phyloP scores from a whole-genome alignment of 805 yeast genomes.

The Zygoascus flipseniorum region DNA sequence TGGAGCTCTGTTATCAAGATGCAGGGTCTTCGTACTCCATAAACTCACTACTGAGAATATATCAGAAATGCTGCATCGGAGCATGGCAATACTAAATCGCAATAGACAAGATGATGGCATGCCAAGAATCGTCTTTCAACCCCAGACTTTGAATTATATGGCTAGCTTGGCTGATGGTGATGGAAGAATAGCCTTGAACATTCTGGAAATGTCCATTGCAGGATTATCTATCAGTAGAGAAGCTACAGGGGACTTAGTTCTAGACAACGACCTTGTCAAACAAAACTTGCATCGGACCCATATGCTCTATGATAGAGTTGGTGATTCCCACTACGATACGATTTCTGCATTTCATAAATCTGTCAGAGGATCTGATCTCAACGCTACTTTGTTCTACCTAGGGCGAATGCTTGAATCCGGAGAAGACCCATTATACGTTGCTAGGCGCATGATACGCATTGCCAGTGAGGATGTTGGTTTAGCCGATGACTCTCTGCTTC shows the following conservation, averaged over 20 bases:
- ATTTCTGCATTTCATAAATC: constrained; percentile 94
- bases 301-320: constrained; percentile 71
- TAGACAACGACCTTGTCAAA: constrained; percentile 27
- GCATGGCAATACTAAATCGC: constrained; percentile 50
- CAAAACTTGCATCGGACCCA: constrained; percentile 41
- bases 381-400: constrained; percentile 82
- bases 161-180: constrained; percentile 80
- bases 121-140: constrained; percentile 44
- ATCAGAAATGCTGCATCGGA: constrained; percentile 44
- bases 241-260: not conserved
- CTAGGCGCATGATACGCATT: constrained; percentile 85
- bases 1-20: constrained; percentile 75
- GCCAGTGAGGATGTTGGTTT: constrained; percentile 94
- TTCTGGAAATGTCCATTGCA: constrained; percentile 52
- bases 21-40: constrained; percentile 66
- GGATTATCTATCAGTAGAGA: constrained; percentile 13
- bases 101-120: constrained; percentile 44
- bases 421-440: constrained; percentile 84
- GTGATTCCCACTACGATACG: constrained; percentile 90
- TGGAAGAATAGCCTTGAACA: constrained; percentile 72
- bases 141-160: constrained; percentile 55
- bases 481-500: constrained; percentile 72
- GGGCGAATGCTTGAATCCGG: constrained; percentile 89
- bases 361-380: constrained; percentile 79
- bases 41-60: constrained; percentile 45